Conservation (phyloP, 2,329 filamentous ascomycete genomes). For the Mollisia scopiformis region DNA sequence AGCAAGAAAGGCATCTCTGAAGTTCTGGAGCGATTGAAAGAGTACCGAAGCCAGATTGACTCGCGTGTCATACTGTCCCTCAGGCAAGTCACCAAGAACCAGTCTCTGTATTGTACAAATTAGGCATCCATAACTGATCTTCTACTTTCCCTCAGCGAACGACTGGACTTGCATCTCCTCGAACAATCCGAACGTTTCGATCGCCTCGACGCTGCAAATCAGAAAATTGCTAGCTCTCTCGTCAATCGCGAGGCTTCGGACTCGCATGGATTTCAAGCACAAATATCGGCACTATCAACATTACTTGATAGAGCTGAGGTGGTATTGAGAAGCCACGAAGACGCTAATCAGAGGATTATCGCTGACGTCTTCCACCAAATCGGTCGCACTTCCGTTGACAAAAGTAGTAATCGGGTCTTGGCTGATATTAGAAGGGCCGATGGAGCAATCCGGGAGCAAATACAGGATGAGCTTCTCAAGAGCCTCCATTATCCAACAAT, state of each 20-base stretch:
- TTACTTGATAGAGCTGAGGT: conserved; percentile 1
- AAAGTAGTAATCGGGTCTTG: neutral
- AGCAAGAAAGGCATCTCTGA: neutral
- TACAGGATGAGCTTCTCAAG: neutral
- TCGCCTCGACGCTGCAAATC: neutral
- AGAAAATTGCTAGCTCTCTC: neutral
- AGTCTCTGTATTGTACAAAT: neutral
- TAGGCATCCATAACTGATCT: neutral
- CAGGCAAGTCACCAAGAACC: neutral
- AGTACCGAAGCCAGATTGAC: neutral
- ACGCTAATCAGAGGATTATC: neutral
- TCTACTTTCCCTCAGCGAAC: neutral
- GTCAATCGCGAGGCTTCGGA: neutral
- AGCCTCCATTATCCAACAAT: neutral
- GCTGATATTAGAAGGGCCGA: neutral
- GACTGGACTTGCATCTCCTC: neutral
- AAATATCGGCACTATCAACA: neutral
- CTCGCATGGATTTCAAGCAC: neutral
- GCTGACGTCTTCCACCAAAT: neutral
- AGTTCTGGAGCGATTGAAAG: neutral
- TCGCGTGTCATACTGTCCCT: neutral
- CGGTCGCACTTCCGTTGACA: neutral
- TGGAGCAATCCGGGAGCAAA: neutral
- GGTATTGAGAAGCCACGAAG: neutral
- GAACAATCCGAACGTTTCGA: conserved; percentile 1